phyloP scores from a whole-genome alignment of 2,329 filamentous ascomycete genomes.

The Xylaria digitata region DNA sequence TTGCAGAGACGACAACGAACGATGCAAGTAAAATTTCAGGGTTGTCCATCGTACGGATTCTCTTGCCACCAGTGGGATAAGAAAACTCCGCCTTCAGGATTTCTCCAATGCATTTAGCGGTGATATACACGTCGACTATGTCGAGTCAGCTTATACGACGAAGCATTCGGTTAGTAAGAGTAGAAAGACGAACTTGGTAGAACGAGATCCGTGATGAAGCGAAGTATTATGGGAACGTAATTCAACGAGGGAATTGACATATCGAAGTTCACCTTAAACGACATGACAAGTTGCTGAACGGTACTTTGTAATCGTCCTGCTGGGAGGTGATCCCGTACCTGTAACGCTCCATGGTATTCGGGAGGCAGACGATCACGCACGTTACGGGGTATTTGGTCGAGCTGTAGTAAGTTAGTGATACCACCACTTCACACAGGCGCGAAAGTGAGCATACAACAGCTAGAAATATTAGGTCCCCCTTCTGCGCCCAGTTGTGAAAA shows the following conservation, averaged over 20 bases:
- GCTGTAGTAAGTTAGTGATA: slow-evolving; percentile 51
- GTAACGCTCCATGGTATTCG: slow-evolving; percentile 69
- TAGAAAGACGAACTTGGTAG: slow-evolving; percentile 70
- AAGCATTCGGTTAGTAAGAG: neutral
- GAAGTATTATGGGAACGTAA: slow-evolving; percentile 72
- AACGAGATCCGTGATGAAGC: slow-evolving; percentile 76
- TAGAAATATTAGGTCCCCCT: slow-evolving; percentile 77
- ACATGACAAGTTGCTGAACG: slow-evolving; percentile 70
- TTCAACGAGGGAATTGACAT: slow-evolving; percentile 81
- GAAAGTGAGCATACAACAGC: slow-evolving; percentile 63
- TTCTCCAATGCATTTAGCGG: slow-evolving; percentile 67
- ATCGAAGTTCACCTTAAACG: slow-evolving; percentile 75
- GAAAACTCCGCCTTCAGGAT: slow-evolving; percentile 65
- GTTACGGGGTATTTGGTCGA: slow-evolving; percentile 68
- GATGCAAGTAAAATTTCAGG: slow-evolving; percentile 81
- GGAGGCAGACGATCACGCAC: slow-evolving; percentile 74
- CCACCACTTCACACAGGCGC: neutral
- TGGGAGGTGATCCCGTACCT: slow-evolving; percentile 61
- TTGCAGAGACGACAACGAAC: slow-evolving; percentile 79
- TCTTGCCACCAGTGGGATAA: slow-evolving; percentile 62
- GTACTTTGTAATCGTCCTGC: slow-evolving; percentile 72
- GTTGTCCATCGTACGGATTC: slow-evolving; percentile 65
- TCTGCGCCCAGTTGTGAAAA: slow-evolving; percentile 73
- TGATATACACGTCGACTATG: slow-evolving; percentile 71
- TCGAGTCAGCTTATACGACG: slow-evolving; percentile 44